Conservation (phyloP, 169 alveolate species). For the Fabrea salina region DNA sequence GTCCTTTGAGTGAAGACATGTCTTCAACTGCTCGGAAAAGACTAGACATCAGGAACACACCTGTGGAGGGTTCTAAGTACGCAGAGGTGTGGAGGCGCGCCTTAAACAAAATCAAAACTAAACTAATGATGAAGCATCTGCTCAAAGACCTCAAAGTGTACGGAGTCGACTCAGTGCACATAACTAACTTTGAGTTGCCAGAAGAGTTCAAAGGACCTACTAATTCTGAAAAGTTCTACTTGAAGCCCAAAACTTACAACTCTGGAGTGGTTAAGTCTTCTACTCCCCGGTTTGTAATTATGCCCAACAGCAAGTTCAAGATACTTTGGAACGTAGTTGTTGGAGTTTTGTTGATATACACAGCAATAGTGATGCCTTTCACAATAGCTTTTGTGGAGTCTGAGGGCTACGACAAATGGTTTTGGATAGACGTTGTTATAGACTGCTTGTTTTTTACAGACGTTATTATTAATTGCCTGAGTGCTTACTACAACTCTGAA, state of each 20-base stretch:
- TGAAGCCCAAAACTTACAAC: too few species aligned
- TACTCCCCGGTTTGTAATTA: conserved; percentile 17
- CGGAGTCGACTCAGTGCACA: too few species aligned
- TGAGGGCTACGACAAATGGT: conserved; percentile 34
- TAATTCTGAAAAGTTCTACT: too few species aligned
- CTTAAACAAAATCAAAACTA: neutral
- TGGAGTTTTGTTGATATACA: conserved; percentile 23
- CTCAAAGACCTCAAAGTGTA: neutral
- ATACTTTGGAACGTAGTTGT: conserved; percentile 34
- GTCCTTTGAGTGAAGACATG: neutral
- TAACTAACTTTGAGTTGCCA: too few species aligned
- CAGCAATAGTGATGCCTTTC: conserved; percentile 41
- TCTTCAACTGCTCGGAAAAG: neutral
- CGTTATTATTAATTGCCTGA: neutral
- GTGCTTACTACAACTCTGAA: neutral
- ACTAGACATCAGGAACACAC: neutral
- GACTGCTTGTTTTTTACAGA: conserved; percentile 20
- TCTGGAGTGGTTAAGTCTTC: too few species aligned
- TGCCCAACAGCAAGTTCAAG: conserved; percentile 38
- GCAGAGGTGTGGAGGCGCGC: conserved; percentile 9
- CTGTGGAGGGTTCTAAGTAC: neutral
- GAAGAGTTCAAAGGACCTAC: too few species aligned
- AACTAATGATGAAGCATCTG: neutral
- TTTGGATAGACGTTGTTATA: neutral
- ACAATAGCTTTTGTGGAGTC: conserved; percentile 2